A percentile compares a stretch with the other conserved stretches of the same genome.
These are phyloP conservation scores for Staphylotrichum longicolle DNA, from an alignment of 495 filamentous ascomycete species.

Conservation along the genomic window DNA sequence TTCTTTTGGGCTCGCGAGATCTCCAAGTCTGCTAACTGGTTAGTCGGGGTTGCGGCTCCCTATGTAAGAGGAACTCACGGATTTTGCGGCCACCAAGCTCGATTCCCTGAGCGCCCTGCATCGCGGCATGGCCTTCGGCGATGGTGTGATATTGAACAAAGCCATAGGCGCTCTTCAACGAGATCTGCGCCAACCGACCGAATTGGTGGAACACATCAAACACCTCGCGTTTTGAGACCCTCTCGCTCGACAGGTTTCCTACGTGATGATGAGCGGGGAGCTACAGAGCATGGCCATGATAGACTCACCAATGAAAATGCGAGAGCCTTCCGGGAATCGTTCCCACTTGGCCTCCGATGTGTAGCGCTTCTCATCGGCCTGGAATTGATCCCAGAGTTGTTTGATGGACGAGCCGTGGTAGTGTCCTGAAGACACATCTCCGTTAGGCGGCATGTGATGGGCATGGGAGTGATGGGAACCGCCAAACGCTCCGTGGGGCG, in stretches of 20 bases:
- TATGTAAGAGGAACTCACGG: slow-evolving; percentile 60
- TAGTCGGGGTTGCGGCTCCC: not conserved
- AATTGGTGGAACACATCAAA: slow-evolving; percentile 86
- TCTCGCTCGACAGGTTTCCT: slow-evolving; percentile 93
- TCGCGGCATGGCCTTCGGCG: slow-evolving; percentile 66
- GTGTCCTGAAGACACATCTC: slow-evolving; percentile 12
- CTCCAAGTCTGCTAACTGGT: slow-evolving; percentile 70
- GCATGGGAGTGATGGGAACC: slow-evolving; percentile 23
- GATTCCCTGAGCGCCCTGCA: slow-evolving; percentile 73
- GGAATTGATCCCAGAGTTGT: slow-evolving; percentile 77
- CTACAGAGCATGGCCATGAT: not conserved
- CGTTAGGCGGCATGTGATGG: slow-evolving; percentile 45
- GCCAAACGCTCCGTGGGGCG: slow-evolving; percentile 52
- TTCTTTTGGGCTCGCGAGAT: slow-evolving; percentile 81
- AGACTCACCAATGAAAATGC: slow-evolving; percentile 86
- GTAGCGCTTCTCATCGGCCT: slow-evolving; percentile 65
- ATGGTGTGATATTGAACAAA: slow-evolving; percentile 91
- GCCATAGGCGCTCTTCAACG: slow-evolving; percentile 94
- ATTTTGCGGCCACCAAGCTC: slow-evolving; percentile 82
- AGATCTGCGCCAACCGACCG: slow-evolving; percentile 89
- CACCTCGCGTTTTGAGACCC: slow-evolving; percentile 89
- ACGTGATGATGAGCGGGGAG: slow-evolving; percentile 10
- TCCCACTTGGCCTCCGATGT: slow-evolving; percentile 67
- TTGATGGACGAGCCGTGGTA: slow-evolving; percentile 37
- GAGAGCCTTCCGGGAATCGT: slow-evolving; percentile 78